Evolutionary conservation across 345 rosid species (phyloP), one percentile per base, ranked within the genome.

Genomic region (Linum lewisii): DNA sequence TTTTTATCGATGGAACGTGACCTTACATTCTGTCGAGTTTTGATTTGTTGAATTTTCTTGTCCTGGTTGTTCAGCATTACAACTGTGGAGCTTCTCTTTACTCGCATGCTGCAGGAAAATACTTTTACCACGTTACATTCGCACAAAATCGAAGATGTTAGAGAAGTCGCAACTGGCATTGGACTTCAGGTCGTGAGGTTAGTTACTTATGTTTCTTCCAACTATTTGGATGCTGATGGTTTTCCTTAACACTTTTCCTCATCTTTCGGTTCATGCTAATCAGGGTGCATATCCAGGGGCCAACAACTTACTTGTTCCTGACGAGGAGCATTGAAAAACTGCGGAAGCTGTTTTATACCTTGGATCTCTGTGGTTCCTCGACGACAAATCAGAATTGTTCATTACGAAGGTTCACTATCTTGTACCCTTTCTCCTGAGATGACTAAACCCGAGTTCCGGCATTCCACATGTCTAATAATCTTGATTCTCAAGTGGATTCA

Each of bases 121-220:
- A 76, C 63, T 67, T 63, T 86, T 66, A 87, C 84, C 72, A 75
- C 86, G 68, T 77, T 87, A 71, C 80, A 82, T 63, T 72, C 78
- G 63, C 85, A 83, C 75, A 78, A 60, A 62, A 69, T 80, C 62
- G 88, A 79, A 62, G 97, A 89, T 70, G 78, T 89, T 72, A 73
- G 69, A 70, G 91, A 84, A 65, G 79, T 87, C 65, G 60, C 78
- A 50, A 74, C 87, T 44, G 93, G 99, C 69, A 63, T 93, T 51
- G 89, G 95, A 68, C 90, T 89, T 77, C 99, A 85, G 75, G 71
- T 85, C 72, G 69, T 85, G 69, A 89, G 99, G 99, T 93, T 64
- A 68, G 90, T 74, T 49, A 55, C 51, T 74, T 67, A 47, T 65
- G 61, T 24, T 60, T 59, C 61, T 57, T 5, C 36, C 44, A 24